Evolutionary conservation across 139 green algal genomes (phyloP).

Genomic region (Asterochloris sp.): DNA sequence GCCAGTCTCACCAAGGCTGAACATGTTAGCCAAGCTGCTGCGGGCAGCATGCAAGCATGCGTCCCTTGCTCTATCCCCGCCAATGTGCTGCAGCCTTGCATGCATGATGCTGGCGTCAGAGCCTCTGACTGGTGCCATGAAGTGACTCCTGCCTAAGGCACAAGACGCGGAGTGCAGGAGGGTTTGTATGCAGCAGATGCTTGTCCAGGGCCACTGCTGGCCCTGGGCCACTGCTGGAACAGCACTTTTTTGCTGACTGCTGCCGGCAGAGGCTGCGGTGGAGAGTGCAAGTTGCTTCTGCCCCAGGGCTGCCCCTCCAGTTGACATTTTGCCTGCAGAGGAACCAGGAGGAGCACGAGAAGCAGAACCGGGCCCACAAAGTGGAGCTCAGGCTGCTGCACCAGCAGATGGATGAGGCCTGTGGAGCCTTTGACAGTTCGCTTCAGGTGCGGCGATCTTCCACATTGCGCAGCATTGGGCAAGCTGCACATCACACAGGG

Average conservation of each 20-base stretch:
- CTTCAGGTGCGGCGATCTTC: not conserved
- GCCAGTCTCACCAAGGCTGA: not conserved
- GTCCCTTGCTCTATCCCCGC: too few species aligned
- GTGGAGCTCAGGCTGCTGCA: constrained; percentile 3
- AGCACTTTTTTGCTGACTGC: not conserved
- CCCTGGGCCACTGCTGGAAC: not conserved
- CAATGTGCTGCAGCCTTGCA: too few species aligned
- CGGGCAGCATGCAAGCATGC: too few species aligned
- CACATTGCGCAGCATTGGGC: not conserved
- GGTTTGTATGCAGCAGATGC: not conserved
- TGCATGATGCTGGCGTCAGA: too few species aligned
- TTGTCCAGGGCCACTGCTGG: not conserved
- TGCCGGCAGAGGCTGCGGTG: not conserved
- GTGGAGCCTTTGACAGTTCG: constrained; percentile 4
- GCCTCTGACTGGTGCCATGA: too few species aligned
- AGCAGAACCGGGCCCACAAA: not conserved
- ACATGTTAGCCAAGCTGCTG: not conserved
- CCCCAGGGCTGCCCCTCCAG: not conserved
- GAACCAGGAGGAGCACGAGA: not conserved
- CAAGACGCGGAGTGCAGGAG: not conserved
- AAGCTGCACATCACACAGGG: not conserved
- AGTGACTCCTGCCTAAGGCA: too few species aligned
- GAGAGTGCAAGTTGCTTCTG: not conserved
- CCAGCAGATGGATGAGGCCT: constrained; percentile 10
- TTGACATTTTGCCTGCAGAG: constrained; percentile 9